A percentile compares a stretch with the other conserved stretches of the same genome.
Evolutionary conservation across 2,329 filamentous ascomycete genomes (phyloP).

Genomic region (Aspergillus neoniger): DNA sequence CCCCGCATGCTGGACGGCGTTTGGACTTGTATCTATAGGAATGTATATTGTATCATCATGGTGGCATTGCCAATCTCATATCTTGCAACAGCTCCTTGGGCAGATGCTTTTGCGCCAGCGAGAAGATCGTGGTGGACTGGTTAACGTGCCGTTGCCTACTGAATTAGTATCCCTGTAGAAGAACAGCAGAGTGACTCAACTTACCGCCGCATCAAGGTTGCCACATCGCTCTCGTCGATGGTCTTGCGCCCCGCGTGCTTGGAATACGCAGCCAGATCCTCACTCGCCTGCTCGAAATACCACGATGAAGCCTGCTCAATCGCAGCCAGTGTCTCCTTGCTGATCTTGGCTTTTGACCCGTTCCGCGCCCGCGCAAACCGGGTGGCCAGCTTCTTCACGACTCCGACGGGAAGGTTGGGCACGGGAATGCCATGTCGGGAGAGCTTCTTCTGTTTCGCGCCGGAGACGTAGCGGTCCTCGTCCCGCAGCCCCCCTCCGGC

Average conservation of each 20-base stretch:
- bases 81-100: constrained; percentile 82
- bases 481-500: constrained; percentile 40
- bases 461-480: constrained; percentile 30
- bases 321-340: constrained; percentile 70
- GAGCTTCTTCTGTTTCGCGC: constrained; percentile 55
- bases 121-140: constrained; percentile 73
- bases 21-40: constrained; percentile 22
- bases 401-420: constrained; percentile 69
- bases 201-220: constrained; percentile 81
- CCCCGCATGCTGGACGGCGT: constrained; percentile 40
- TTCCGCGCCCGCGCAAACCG: constrained; percentile 70
- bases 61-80: constrained; percentile 54
- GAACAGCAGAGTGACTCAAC: constrained; percentile 31
- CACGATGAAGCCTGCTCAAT: constrained; percentile 82
- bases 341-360: constrained; percentile 67
- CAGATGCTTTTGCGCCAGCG: constrained; percentile 78
- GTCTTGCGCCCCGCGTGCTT: constrained; percentile 79
- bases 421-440: constrained; percentile 76
- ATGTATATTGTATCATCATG: constrained; percentile 29
- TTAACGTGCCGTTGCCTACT: constrained; percentile 76
- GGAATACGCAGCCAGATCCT: constrained; percentile 78
- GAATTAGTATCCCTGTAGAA: constrained; percentile 31
- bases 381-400: constrained; percentile 68
- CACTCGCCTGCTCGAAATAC: constrained; percentile 86
- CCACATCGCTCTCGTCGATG: constrained; percentile 81